These are phyloP conservation scores for Sphaerulina vaccinii DNA, from an alignment of 2,329 filamentous ascomycete species.

Conservation along the genomic window DNA sequence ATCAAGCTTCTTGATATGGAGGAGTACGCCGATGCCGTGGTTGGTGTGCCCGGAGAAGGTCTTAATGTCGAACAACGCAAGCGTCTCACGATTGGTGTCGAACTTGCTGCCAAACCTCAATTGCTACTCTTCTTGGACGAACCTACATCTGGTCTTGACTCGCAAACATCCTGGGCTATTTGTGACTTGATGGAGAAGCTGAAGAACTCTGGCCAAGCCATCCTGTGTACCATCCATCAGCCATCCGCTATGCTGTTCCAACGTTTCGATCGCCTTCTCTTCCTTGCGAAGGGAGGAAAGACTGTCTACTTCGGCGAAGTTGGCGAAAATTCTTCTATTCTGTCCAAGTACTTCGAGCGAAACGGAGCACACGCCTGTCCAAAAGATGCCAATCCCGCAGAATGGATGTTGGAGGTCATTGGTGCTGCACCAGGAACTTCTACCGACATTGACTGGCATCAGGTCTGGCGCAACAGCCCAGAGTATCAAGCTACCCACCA, in stretches of 20 bases:
- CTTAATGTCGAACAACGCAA: slow-evolving; percentile 68
- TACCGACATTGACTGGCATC: slow-evolving; percentile 53
- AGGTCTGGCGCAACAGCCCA: slow-evolving; percentile 49
- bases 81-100: slow-evolving; percentile 91
- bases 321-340: slow-evolving; percentile 64
- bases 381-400: slow-evolving; percentile 71
- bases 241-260: slow-evolving; percentile 95
- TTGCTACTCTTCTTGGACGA: slow-evolving; percentile 91
- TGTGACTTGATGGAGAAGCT: slow-evolving; percentile 84
- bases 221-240: slow-evolving; percentile 97
- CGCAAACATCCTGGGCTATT: slow-evolving; percentile 91
- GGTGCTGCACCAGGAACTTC: slow-evolving; percentile 52
- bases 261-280: slow-evolving; percentile 78
- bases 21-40: slow-evolving; percentile 83
- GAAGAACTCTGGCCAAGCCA: slow-evolving; percentile 82
- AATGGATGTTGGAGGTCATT: slow-evolving; percentile 69
- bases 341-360: slow-evolving; percentile 74
- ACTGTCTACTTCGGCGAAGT: slow-evolving; percentile 83
- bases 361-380: slow-evolving; percentile 67
- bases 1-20: slow-evolving; percentile 90
- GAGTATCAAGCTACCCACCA: slow-evolving; percentile 47
- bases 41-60: slow-evolving; percentile 87
- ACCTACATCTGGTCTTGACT: slow-evolving; percentile 90
- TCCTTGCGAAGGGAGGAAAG: slow-evolving; percentile 71
- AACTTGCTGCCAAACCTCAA: slow-evolving; percentile 86